phyloP scores from a whole-genome alignment of 2,329 filamentous ascomycete genomes.

The Lachnellula hyalina region DNA sequence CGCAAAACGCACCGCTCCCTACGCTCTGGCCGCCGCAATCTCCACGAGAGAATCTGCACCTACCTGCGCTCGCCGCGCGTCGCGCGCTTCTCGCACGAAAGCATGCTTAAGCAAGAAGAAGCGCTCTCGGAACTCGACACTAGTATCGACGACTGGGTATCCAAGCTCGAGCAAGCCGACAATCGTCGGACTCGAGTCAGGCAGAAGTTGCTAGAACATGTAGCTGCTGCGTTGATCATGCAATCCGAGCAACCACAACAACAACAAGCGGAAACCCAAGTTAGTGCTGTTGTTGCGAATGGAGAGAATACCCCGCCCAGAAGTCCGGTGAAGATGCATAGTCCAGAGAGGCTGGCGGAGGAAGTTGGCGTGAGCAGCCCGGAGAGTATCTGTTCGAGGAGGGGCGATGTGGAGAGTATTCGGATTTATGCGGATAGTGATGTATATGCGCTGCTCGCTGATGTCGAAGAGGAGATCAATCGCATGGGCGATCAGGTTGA shows the following conservation, averaged over 20 bases:
- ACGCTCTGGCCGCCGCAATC: conserved; percentile 67
- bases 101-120: conserved; percentile 75
- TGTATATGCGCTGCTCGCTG: conserved; percentile 60
- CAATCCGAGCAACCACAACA: conserved; percentile 23
- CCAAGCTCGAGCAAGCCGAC: conserved; percentile 74
- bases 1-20: conserved; percentile 71
- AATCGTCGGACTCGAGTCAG: conserved; percentile 69
- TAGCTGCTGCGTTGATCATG: conserved; percentile 61
- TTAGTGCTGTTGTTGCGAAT: conserved; percentile 15
- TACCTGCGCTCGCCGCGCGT: conserved; percentile 68
- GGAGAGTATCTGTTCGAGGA: conserved; percentile 16
- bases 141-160: conserved; percentile 76
- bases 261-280: conserved; percentile 12
- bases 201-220: conserved; percentile 76
- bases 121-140: conserved; percentile 69
- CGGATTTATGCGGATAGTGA: conserved; percentile 63
- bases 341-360: conserved; percentile 21
- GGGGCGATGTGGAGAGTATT: conserved; percentile 56
- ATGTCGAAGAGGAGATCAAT: conserved; percentile 58
- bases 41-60: conserved; percentile 71
- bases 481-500: conserved; percentile 29
- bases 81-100: conserved; percentile 67
- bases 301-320: conserved; percentile 42
- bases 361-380: conserved; percentile 20
- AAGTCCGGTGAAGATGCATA: conserved; percentile 44